Conservation (phyloP, 345 rosid species). For the Toxicodendron radicans region DNA sequence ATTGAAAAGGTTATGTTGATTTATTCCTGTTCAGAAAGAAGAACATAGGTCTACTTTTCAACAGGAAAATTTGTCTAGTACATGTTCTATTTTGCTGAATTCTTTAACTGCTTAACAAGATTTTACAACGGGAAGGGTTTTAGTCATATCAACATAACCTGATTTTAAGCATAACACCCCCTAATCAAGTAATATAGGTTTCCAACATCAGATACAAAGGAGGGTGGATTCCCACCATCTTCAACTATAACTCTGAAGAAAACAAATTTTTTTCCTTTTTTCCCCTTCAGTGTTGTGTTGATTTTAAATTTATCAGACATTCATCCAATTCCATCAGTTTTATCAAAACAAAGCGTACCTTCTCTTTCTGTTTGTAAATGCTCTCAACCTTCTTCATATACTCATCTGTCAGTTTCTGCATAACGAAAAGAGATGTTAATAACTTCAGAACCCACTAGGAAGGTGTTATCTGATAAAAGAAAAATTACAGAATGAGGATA, state of each 20-base stretch:
- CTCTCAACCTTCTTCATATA: slow-evolving; percentile 87
- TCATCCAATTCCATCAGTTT: background rate
- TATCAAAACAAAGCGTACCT: slow-evolving; percentile 45
- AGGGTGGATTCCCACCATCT: background rate
- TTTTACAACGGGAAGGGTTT: background rate
- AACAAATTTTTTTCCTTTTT: background rate
- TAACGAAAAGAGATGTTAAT: slow-evolving; percentile 9
- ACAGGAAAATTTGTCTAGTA: background rate
- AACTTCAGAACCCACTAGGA: background rate
- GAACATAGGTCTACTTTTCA: background rate
- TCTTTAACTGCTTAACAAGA: background rate
- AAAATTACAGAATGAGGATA: background rate
- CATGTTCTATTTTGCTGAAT: background rate
- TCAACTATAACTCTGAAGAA: too few species aligned
- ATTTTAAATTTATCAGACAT: background rate
- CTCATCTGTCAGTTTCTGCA: slow-evolving; percentile 84
- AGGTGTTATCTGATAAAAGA: background rate
- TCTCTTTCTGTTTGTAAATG: slow-evolving; percentile 83
- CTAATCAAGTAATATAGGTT: background rate
- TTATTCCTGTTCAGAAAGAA: background rate
- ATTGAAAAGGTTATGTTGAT: background rate
- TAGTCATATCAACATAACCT: background rate
- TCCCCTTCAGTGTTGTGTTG: background rate
- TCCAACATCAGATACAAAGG: background rate
- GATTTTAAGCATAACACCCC: background rate